A percentile compares a stretch with the other conserved stretches of the same genome.
phyloP scores from a whole-genome alignment of 176 grass and related monocot genomes.

The Calamus simplicifolius region DNA sequence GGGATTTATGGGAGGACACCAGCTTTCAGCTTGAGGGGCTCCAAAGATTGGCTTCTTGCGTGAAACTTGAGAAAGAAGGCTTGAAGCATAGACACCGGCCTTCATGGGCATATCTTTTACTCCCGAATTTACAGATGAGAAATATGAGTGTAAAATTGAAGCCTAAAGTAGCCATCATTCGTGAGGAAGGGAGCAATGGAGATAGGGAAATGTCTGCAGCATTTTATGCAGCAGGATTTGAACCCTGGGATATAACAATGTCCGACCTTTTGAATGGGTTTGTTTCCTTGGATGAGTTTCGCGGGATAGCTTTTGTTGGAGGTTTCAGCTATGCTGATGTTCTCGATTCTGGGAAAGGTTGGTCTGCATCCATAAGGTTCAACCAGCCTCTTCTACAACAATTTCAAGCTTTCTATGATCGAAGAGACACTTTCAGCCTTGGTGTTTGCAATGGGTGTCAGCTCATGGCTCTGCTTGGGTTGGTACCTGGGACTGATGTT shows the following conservation, averaged over 20 bases:
- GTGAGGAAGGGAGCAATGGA: slow-evolving; percentile 82
- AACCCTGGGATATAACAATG: slow-evolving; percentile 93
- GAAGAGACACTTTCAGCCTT: slow-evolving; percentile 80
- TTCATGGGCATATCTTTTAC: slow-evolving; percentile 68
- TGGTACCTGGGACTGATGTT: slow-evolving; percentile 63
- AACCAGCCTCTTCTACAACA: slow-evolving; percentile 70
- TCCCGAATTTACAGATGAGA: slow-evolving; percentile 48
- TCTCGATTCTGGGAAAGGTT: slow-evolving; percentile 87
- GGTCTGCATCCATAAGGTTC: slow-evolving; percentile 90
- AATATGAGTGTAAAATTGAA: slow-evolving; percentile 49
- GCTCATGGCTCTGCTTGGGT: slow-evolving; percentile 95
- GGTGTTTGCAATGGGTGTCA: slow-evolving; percentile 94
- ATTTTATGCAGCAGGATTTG: slow-evolving; percentile 74
- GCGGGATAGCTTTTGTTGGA: slow-evolving; percentile 86
- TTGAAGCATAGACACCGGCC: slow-evolving; percentile 48
- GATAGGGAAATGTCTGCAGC: slow-evolving; percentile 92
- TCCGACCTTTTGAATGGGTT: slow-evolving; percentile 52
- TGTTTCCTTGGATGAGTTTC: slow-evolving; percentile 43
- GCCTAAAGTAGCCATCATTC: slow-evolving; percentile 85
- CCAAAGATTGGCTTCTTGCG: slow-evolving; percentile 70
- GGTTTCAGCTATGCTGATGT: slow-evolving; percentile 95
- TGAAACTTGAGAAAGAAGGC: slow-evolving; percentile 79
- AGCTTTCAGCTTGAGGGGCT: slow-evolving; percentile 85
- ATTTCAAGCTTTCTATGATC: slow-evolving; percentile 76
- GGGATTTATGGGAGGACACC: slow-evolving; percentile 90